These are phyloP conservation scores for Colletotrichum euphorbiae DNA, from an alignment of 2,329 filamentous ascomycete genomes.

Conservation along the genomic window DNA sequence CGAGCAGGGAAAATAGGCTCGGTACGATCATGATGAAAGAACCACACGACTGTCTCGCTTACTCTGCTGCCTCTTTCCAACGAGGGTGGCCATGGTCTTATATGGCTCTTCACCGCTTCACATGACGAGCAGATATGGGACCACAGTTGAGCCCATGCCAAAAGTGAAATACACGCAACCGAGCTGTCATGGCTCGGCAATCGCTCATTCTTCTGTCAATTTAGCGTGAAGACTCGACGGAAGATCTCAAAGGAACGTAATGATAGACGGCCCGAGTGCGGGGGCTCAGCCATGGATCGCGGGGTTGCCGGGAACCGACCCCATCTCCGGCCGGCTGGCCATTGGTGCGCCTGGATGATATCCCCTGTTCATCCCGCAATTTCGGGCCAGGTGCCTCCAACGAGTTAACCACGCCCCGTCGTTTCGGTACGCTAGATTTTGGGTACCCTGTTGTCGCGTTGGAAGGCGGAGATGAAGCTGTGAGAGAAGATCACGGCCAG, in stretches of 20 bases:
- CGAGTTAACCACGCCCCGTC: not conserved
- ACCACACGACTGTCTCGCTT: not conserved
- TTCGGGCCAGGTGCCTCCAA: constrained; percentile 31
- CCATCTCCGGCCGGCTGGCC: constrained; percentile 18
- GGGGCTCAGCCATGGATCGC: constrained; percentile 18
- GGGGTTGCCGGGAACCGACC: constrained; percentile 30
- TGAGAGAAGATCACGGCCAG: not conserved
- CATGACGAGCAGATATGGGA: constrained; percentile 6
- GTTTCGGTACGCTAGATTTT: not conserved
- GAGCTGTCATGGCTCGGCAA: constrained; percentile 31
- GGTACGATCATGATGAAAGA: constrained; percentile 21
- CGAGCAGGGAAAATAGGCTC: constrained; percentile 23
- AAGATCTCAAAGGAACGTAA: constrained; percentile 15
- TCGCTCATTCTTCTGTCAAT: constrained; percentile 7
- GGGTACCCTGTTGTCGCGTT: not conserved
- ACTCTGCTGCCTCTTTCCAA: too few species aligned
- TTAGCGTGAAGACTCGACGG: constrained; percentile 27
- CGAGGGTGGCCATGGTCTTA: constrained; percentile 2
- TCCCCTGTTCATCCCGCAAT: constrained; percentile 31
- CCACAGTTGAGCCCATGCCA: constrained; percentile 7
- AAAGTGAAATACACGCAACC: constrained; percentile 26
- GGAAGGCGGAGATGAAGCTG: constrained; percentile 8
- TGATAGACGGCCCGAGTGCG: constrained; percentile 14
- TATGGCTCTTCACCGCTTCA: constrained; percentile 18
- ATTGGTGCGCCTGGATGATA: constrained; percentile 37